These are phyloP conservation scores for Sesbania bispinosa DNA, from an alignment of 306 rosid species.

Conservation along the genomic window DNA sequence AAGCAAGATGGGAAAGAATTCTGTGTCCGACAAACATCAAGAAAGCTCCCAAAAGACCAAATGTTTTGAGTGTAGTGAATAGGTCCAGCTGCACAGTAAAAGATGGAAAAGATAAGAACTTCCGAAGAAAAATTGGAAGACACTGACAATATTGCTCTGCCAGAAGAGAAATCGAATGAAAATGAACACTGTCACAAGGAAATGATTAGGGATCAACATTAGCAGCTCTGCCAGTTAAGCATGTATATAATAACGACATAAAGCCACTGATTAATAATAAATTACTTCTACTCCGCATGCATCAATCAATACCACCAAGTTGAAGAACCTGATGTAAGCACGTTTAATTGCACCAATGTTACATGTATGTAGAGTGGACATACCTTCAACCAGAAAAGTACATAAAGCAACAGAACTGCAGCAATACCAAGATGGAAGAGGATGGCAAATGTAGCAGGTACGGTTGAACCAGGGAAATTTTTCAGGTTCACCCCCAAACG, in stretches of 20 bases:
- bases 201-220: background rate
- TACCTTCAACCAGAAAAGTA: slow-evolving; percentile 97
- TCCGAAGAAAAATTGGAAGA: background rate
- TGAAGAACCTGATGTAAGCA: slow-evolving; percentile 11
- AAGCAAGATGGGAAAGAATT: slow-evolving; percentile 81
- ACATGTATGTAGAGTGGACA: background rate
- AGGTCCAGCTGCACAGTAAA: slow-evolving; percentile 75
- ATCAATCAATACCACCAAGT: background rate
- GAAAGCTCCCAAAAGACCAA: slow-evolving; percentile 69
- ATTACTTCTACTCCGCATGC: background rate
- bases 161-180: background rate
- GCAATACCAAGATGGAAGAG: slow-evolving; percentile 83
- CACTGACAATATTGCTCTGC: background rate
- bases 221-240: background rate
- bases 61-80: slow-evolving; percentile 77
- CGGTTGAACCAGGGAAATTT: slow-evolving; percentile 73
- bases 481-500: slow-evolving; percentile 86
- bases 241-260: background rate
- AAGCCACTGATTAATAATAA: background rate
- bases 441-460: slow-evolving; percentile 62
- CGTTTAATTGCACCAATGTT: background rate
- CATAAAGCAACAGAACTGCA: slow-evolving; percentile 76
- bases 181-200: background rate
- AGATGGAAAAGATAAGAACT: slow-evolving; percentile 1
- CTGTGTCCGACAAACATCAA: slow-evolving; percentile 87